These are phyloP conservation scores for Epichloe aotearoae DNA, from an alignment of 2,329 filamentous ascomycete species.

Conservation along the genomic window DNA sequence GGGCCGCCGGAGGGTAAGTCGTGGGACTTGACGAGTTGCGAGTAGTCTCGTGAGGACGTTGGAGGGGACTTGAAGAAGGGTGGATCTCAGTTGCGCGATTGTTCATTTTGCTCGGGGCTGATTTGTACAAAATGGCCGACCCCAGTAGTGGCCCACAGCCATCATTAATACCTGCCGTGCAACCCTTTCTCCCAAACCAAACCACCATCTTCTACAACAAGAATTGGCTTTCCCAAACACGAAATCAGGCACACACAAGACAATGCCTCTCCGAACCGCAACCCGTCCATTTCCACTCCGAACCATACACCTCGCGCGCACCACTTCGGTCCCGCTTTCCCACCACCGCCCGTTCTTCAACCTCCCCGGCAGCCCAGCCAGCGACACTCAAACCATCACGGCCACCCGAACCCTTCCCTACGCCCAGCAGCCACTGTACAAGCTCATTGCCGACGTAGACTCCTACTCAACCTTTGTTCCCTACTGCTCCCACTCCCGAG, in stretches of 20 bases:
- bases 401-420: conserved; percentile 70
- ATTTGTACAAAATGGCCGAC: too few relatives aligned
- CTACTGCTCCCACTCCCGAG: conserved; percentile 66
- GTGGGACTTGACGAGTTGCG: background rate
- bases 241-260: background rate
- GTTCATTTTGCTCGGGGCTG: too few relatives aligned
- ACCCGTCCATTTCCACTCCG: background rate
- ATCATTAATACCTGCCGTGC: too few relatives aligned
- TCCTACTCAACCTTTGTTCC: conserved; percentile 82
- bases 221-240: background rate
- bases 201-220: background rate
- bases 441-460: conserved; percentile 76
- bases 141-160: too few relatives aligned
- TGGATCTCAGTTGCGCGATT: background rate
- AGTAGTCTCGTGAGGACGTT: background rate
- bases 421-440: conserved; percentile 57
- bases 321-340: background rate
- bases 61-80: background rate
- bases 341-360: conserved; percentile 10
- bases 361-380: conserved; percentile 11
- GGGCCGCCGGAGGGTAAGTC: background rate
- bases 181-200: background rate
- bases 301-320: background rate
- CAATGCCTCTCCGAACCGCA: conserved; percentile 1
- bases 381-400: conserved; percentile 47